These are phyloP conservation scores for Mycena floridula DNA, from an alignment of 768 basidiomycete species.

Conservation along the genomic window DNA sequence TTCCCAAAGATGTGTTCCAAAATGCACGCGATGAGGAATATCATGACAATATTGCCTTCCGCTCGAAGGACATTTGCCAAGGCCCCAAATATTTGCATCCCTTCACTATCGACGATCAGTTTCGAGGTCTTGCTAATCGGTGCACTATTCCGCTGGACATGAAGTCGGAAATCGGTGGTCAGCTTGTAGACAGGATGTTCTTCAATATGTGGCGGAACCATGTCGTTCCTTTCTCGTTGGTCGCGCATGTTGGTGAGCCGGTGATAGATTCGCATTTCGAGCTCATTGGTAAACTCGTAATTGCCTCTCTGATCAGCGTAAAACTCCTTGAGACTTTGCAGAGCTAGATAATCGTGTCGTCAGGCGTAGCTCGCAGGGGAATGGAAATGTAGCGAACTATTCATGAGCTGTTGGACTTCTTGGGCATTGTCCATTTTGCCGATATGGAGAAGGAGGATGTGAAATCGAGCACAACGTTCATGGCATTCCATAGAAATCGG, in stretches of 20 bases:
- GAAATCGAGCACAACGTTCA: constrained; percentile 90
- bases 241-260: constrained; percentile 88
- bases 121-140: constrained; percentile 66
- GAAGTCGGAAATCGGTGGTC: constrained; percentile 73
- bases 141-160: constrained; percentile 74
- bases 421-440: constrained; percentile 52
- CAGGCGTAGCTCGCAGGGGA: neutral
- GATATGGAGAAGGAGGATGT: constrained; percentile 76
- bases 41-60: constrained; percentile 63
- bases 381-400: constrained; percentile 50
- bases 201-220: constrained; percentile 61
- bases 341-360: too few relatives aligned
- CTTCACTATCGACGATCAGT: constrained; percentile 56
- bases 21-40: constrained; percentile 86
- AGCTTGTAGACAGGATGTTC: constrained; percentile 74
- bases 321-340: constrained; percentile 89
- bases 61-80: constrained; percentile 58
- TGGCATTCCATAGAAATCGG: constrained; percentile 80
- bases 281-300: constrained; percentile 74
- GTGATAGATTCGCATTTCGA: constrained; percentile 96
- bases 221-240: constrained; percentile 69
- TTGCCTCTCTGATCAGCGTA: constrained; percentile 75
- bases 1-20: constrained; percentile 82
- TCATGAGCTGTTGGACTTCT: constrained; percentile 89
- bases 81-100: constrained; percentile 62